Conservation (phyloP, 306 rosid genomes). For the Astragalus glycyphyllos region DNA sequence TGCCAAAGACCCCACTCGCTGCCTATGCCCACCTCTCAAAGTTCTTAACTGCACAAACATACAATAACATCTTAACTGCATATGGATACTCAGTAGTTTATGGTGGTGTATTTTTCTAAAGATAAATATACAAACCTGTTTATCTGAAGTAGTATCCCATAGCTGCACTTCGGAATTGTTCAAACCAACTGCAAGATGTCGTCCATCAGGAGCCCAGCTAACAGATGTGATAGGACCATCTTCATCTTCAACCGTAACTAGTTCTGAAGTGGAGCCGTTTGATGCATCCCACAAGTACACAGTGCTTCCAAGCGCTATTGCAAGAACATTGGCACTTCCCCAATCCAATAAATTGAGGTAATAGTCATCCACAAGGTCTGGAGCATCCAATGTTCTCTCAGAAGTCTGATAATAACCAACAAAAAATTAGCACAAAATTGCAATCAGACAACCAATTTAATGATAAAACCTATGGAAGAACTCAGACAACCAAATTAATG, state of each 20-base stretch:
- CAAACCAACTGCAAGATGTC: conserved; percentile 77
- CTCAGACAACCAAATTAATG: neutral
- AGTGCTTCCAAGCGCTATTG: conserved; percentile 80
- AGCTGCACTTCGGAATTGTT: conserved; percentile 80
- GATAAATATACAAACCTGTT: conserved; percentile 55
- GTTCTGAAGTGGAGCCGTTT: conserved; percentile 75
- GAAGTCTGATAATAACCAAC: conserved; percentile 56
- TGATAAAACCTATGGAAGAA: neutral
- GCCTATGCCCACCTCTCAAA: conserved; percentile 76
- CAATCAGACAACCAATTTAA: neutral
- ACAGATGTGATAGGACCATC: conserved; percentile 76
- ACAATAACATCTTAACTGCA: conserved; percentile 6
- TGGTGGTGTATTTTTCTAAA: neutral
- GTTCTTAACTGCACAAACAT: conserved; percentile 67
- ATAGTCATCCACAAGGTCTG: conserved; percentile 80
- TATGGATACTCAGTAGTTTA: neutral
- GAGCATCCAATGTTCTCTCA: conserved; percentile 91
- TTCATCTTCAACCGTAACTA: conserved; percentile 78
- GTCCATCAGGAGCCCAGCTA: conserved; percentile 88
- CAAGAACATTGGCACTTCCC: conserved; percentile 82
- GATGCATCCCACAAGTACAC: conserved; percentile 84
- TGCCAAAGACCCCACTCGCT: conserved; percentile 76
- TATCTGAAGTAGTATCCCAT: conserved; percentile 71
- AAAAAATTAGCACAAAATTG: conserved; percentile 16
- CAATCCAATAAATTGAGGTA: conserved; percentile 83